Evolutionary conservation across 106 monocot genomes (phyloP).

Genomic region (Allium fistulosum): DNA sequence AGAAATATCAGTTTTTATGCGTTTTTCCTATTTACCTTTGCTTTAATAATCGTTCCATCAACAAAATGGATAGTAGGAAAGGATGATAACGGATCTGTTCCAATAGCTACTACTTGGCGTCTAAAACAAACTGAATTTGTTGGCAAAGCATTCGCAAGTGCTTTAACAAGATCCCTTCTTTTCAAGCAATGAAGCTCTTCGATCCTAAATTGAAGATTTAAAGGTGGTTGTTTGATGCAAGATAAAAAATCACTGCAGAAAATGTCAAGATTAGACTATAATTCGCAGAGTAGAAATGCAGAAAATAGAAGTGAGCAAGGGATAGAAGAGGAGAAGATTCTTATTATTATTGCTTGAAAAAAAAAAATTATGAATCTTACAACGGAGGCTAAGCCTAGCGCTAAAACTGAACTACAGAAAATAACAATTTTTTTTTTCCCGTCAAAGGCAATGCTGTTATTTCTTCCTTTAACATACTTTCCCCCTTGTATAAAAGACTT

Average conservation of each 20-base stretch:
- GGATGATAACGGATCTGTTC: background rate
- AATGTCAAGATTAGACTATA: background rate
- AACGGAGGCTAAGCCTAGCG: too few species aligned
- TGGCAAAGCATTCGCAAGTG: constrained; percentile 23
- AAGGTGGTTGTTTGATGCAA: too few species aligned
- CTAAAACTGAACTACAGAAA: too few species aligned
- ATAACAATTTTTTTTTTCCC: too few species aligned
- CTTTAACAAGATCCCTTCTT: constrained; percentile 45
- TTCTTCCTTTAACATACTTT: too few species aligned
- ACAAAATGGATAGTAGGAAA: background rate
- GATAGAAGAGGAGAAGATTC: too few species aligned
- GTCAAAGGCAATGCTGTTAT: too few species aligned
- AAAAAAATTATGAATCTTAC: too few species aligned
- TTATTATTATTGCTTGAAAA: too few species aligned
- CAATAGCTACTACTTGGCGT: background rate
- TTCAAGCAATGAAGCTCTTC: constrained; percentile 31
- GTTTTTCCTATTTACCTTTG: constrained; percentile 8
- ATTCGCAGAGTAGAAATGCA: background rate
- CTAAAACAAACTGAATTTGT: constrained; percentile 14
- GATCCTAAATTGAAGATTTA: background rate
- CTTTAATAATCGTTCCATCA: constrained; percentile 23
- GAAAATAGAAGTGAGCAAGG: background rate
- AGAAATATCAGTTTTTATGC: too few species aligned
- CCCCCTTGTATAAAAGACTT: too few species aligned
- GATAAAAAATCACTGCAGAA: too few species aligned